Percentiles rank a stretch among this genome's conserved stretches.
Conservation (phyloP, 2,329 filamentous ascomycete genomes). For the Trichoderma guizhouense region DNA sequence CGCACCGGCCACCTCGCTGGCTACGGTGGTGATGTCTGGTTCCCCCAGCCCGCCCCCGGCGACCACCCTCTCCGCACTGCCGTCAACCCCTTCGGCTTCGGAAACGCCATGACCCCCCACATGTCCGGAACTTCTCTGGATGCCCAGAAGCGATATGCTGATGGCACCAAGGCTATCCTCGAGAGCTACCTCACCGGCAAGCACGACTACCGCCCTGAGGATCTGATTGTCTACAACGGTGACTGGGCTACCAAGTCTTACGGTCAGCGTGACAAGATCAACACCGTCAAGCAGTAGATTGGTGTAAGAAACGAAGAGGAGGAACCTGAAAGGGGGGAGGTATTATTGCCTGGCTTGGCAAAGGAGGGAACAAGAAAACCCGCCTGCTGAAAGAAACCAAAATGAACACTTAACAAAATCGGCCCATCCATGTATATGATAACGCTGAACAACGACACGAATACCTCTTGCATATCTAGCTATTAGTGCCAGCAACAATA, state of each 20-base stretch:
- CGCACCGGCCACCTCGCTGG: conserved; percentile 87
- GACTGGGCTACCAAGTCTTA: conserved; percentile 96
- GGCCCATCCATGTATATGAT: conserved; percentile 7
- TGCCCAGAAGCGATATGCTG: conserved; percentile 87
- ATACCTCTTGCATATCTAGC: not conserved
- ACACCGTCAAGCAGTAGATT: not conserved
- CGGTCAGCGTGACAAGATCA: conserved; percentile 62
- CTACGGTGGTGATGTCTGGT: conserved; percentile 91
- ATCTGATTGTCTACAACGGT: conserved; percentile 84
- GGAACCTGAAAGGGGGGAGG: not conserved
- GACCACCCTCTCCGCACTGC: conserved; percentile 91
- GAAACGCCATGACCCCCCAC: conserved; percentile 98
- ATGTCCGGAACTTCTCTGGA: conserved; percentile 99
- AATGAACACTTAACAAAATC: not conserved
- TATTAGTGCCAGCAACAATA: conserved; percentile 5
- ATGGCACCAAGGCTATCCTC: conserved; percentile 84
- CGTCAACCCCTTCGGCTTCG: conserved; percentile 92
- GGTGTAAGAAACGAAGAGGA: not conserved
- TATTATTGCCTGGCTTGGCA: not conserved
- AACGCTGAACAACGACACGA: not conserved
- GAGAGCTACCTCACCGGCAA: conserved; percentile 85
- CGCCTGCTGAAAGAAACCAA: not conserved
- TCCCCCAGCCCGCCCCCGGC: conserved; percentile 91
- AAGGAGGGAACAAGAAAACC: not conserved
- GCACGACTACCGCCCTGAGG: conserved; percentile 83